Percentiles rank a stretch among this genome's conserved stretches.
Conservation (phyloP, 1,284 basidiomycete species). For the Vanrija humicola region DNA sequence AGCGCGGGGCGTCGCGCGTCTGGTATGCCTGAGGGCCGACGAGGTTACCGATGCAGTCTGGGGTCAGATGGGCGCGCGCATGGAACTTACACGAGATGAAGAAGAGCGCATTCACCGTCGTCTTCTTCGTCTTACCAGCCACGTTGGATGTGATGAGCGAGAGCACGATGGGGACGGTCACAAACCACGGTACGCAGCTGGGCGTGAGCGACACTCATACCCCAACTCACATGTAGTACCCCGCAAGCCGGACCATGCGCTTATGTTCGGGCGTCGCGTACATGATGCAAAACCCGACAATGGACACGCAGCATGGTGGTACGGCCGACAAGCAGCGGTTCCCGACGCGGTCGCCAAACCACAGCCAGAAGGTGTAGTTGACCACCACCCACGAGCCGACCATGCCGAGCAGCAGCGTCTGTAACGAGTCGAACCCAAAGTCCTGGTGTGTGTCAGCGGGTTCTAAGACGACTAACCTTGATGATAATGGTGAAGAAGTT, state of each 20-base stretch:
- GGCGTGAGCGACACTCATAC: too few relatives aligned
- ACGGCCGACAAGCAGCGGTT: constrained; percentile 9
- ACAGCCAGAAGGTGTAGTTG: constrained; percentile 10
- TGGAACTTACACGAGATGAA: constrained; percentile 7
- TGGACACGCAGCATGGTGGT: constrained; percentile 7
- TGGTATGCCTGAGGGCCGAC: constrained; percentile 13
- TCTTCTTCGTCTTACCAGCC: constrained; percentile 25
- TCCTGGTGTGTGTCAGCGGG: background rate
- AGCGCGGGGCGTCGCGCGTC: constrained; percentile 3
- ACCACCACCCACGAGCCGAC: constrained; percentile 13
- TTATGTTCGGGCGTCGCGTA: background rate
- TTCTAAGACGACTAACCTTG: background rate
- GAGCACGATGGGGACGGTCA: background rate
- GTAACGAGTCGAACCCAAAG: constrained; percentile 12
- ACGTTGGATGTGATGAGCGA: constrained; percentile 8
- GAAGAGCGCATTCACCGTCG: constrained; percentile 11
- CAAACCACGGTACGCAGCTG: too few relatives aligned
- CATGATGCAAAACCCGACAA: constrained; percentile 11
- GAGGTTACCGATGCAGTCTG: constrained; percentile 6
- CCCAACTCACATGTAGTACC: constrained; percentile 7
- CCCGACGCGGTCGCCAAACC: constrained; percentile 12
- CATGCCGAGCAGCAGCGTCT: constrained; percentile 17
- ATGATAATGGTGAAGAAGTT: constrained; percentile 27
- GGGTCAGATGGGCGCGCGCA: background rate
- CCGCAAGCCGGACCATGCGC: background rate